Evolutionary conservation across 768 basidiomycete species (phyloP).

Genomic region (Mycena metata): DNA sequence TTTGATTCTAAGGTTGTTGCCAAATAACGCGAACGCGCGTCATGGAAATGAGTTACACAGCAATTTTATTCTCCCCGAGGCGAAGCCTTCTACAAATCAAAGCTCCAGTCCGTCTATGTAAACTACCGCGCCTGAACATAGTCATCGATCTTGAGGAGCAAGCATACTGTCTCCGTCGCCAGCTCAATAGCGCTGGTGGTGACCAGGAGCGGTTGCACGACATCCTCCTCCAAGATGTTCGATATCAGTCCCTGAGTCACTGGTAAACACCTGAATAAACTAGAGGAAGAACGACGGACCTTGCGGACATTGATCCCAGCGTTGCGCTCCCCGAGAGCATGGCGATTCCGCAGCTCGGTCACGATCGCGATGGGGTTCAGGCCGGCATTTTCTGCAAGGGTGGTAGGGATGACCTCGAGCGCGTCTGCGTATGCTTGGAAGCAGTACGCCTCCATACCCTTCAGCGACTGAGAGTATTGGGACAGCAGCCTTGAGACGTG

Average conservation of each 20-base stretch:
- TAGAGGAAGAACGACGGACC: conserved; percentile 58
- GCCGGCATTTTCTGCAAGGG: conserved; percentile 98
- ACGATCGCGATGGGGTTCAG: conserved; percentile 98
- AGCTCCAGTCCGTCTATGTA: not conserved
- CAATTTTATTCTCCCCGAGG: not conserved
- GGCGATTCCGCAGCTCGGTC: conserved; percentile 96
- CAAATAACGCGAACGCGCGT: conserved; percentile 10
- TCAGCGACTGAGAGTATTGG: conserved; percentile 92
- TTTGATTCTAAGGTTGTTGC: conserved; percentile 6
- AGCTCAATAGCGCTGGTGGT: conserved; percentile 96
- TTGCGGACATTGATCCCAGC: conserved; percentile 99
- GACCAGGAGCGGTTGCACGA: conserved; percentile 95
- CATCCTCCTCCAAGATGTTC: conserved; percentile 97
- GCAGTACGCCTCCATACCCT: conserved; percentile 99
- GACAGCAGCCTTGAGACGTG: conserved; percentile 93
- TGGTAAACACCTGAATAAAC: not conserved
- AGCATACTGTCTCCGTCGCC: conserved; percentile 96
- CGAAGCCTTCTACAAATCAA: not conserved
- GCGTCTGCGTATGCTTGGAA: conserved; percentile 99
- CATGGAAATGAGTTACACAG: too few species aligned
- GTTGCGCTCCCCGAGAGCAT: conserved; percentile 93
- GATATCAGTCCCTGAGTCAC: conserved; percentile 87
- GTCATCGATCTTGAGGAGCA: conserved; percentile 96
- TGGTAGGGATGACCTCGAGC: conserved; percentile 97
- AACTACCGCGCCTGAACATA: conserved; percentile 83